Percentiles rank a stretch among this genome's conserved stretches.
Conservation (phyloP, 2,329 filamentous ascomycete genomes). For the Sphaerulina musiva region DNA sequence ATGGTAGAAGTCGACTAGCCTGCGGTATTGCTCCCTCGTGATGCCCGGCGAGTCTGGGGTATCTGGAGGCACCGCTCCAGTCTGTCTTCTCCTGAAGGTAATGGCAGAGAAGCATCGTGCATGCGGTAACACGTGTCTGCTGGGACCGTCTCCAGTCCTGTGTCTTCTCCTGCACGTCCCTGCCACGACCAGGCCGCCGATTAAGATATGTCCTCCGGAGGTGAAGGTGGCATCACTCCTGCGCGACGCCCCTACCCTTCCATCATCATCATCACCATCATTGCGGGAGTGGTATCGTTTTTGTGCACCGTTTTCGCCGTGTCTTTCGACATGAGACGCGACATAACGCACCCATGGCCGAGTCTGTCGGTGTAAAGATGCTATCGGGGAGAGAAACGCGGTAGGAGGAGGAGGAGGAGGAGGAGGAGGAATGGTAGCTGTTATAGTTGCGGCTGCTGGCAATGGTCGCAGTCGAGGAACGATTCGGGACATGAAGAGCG, state of each 20-base stretch:
- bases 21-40: conserved; percentile 41
- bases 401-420: background rate
- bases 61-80: background rate
- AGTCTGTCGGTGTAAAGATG: background rate
- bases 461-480: conserved; percentile 49
- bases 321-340: background rate
- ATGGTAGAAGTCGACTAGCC: conserved; percentile 45
- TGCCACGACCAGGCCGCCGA: conserved; percentile 48
- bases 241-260: background rate
- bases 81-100: background rate
- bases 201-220: conserved; percentile 47
- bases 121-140: background rate
- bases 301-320: background rate
- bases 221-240: conserved; percentile 22
- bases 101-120: background rate
- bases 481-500: conserved; percentile 58
- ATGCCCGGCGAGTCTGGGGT: conserved; percentile 21
- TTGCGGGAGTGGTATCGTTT: conserved; percentile 12
- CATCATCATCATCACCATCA: conserved; percentile 16
- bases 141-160: conserved; percentile 10
- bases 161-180: conserved; percentile 47
- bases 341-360: background rate
- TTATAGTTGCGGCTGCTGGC: conserved; percentile 40
- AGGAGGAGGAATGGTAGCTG: conserved; percentile 8
- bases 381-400: conserved; percentile 8